phyloP scores from a whole-genome alignment of 345 rosid genomes.

The Garcia nutans region DNA sequence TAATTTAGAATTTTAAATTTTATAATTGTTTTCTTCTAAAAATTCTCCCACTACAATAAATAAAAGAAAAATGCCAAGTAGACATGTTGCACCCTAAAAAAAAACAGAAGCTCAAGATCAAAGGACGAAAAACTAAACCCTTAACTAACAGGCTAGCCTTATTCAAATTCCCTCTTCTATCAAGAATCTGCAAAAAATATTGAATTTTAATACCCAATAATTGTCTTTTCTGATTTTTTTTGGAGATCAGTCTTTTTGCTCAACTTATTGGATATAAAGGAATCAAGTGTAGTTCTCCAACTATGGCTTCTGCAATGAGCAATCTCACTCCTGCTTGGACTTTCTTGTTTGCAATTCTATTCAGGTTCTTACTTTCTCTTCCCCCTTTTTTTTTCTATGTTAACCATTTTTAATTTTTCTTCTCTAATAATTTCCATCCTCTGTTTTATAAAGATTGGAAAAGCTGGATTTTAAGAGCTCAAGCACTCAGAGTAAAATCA shows the following conservation, averaged over 20 bases:
- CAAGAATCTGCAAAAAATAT: background rate
- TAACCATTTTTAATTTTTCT: background rate
- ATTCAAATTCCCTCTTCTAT: constrained; percentile 3
- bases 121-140: too few relatives aligned
- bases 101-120: too few relatives aligned
- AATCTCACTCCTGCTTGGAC: constrained; percentile 49
- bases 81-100: too few relatives aligned
- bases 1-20: too few relatives aligned
- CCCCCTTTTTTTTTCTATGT: too few relatives aligned
- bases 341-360: constrained; percentile 28
- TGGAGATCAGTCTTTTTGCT: constrained; percentile 23
- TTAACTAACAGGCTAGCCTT: too few relatives aligned
- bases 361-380: constrained; percentile 14
- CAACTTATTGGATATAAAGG: constrained; percentile 33
- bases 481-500: constrained; percentile 28
- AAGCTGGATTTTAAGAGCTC: constrained; percentile 20
- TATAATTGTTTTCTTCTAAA: too few relatives aligned
- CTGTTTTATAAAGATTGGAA: constrained; percentile 35
- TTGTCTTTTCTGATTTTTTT: background rate
- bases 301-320: constrained; percentile 49
- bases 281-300: constrained; percentile 39
- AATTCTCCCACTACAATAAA: too few relatives aligned
- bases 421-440: background rate
- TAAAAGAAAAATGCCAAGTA: too few relatives aligned
- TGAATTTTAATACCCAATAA: background rate